A percentile compares a stretch with the other conserved stretches of the same genome.
Conservation (phyloP, 306 rosid species). For the Trifolium fragiferum region DNA sequence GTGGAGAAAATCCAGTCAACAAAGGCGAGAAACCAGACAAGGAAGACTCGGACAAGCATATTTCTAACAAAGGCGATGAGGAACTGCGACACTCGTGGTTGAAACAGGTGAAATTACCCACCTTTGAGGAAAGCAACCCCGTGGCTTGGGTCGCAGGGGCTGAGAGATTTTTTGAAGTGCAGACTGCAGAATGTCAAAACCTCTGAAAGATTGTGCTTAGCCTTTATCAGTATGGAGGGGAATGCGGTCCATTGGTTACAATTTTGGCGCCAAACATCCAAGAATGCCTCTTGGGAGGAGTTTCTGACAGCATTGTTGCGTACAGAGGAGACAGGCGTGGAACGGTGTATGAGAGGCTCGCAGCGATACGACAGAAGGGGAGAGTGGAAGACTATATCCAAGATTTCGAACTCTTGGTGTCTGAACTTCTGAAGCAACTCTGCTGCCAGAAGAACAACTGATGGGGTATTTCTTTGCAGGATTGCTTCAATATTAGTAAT, state of each 20-base stretch:
- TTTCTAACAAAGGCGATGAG: not conserved
- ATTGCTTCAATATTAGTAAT: not conserved
- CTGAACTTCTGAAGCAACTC: not conserved
- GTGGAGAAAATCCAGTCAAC: too few species aligned
- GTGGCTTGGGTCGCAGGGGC: not conserved
- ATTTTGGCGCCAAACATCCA: not conserved
- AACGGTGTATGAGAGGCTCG: not conserved
- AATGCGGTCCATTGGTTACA: not conserved
- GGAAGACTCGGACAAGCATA: not conserved
- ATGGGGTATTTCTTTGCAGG: slow-evolving; percentile 7
- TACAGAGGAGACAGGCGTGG: not conserved
- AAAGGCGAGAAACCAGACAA: not conserved
- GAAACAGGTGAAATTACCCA: not conserved
- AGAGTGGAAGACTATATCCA: not conserved
- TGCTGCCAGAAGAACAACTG: not conserved
- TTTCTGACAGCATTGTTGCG: not conserved
- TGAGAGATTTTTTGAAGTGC: not conserved
- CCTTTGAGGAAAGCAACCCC: not conserved
- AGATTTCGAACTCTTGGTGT: not conserved
- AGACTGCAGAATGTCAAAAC: not conserved
- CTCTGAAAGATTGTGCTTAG: not conserved
- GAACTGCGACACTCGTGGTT: not conserved
- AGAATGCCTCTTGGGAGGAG: not conserved
- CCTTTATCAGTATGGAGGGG: not conserved
- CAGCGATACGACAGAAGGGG: not conserved